Percentiles rank a stretch among this genome's conserved stretches.
Conservation (phyloP, 805 yeast genomes). For the Myxozyma neotropica region DNA sequence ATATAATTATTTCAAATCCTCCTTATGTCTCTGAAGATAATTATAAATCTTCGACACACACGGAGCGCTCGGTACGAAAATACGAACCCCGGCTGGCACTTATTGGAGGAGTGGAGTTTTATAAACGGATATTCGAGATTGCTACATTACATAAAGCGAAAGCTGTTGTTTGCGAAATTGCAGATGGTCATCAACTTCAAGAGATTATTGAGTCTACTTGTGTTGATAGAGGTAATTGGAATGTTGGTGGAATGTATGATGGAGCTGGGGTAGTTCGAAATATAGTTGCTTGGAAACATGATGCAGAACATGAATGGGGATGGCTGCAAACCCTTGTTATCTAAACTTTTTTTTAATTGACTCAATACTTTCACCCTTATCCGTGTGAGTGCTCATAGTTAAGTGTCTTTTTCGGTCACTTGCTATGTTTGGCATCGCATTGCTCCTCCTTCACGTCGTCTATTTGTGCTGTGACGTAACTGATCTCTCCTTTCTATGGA, state of each 20-base stretch:
- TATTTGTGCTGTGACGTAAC: constrained; percentile 23
- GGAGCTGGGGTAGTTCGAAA: constrained; percentile 42
- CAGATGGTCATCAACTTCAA: constrained; percentile 59
- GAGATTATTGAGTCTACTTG: constrained; percentile 40
- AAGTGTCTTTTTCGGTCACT: neutral
- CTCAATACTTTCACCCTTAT: neutral
- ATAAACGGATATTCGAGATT: constrained; percentile 54
- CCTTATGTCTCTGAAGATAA: constrained; percentile 72
- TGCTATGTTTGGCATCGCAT: neutral
- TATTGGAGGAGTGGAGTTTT: constrained; percentile 77
- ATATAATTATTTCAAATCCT: constrained; percentile 80
- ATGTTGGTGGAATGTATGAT: constrained; percentile 53
- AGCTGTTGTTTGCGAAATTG: constrained; percentile 78
- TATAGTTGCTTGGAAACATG: constrained; percentile 23
- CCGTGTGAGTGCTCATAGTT: neutral
- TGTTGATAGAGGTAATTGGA: constrained; percentile 49
- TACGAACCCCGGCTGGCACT: constrained; percentile 81
- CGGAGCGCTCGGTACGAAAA: constrained; percentile 63
- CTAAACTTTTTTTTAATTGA: neutral
- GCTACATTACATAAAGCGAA: constrained; percentile 50
- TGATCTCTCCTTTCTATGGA: constrained; percentile 25
- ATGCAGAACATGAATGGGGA: constrained; percentile 16
- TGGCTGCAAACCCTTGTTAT: constrained; percentile 14
- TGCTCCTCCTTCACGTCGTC: constrained; percentile 32
- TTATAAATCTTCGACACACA: constrained; percentile 44